Evolutionary conservation across 768 basidiomycete genomes (phyloP).

Genomic region (Boletus pseudopeckii): DNA sequence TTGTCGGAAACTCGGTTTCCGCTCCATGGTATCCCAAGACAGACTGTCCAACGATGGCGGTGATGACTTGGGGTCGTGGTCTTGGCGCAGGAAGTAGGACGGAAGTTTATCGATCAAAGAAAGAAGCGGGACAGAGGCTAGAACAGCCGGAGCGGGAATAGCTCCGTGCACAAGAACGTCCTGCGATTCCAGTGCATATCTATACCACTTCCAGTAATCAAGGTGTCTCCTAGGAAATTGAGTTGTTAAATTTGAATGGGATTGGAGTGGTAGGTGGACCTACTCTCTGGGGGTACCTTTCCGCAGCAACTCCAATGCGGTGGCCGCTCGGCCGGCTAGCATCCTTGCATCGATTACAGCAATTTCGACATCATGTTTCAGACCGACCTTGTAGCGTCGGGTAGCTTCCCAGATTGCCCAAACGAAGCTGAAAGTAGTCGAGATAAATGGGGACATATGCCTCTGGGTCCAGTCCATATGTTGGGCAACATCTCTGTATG

Average conservation of each 20-base stretch:
- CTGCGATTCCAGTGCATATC: constrained; percentile 72
- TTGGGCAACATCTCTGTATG: constrained; percentile 60
- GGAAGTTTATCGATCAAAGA: constrained; percentile 65
- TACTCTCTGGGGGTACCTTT: constrained; percentile 54
- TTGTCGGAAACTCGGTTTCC: constrained; percentile 60
- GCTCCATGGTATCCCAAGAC: constrained; percentile 55
- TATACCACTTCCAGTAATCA: constrained; percentile 75
- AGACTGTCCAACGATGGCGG: constrained; percentile 36
- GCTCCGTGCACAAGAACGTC: constrained; percentile 68
- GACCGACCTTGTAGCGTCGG: constrained; percentile 63
- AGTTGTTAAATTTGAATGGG: not conserved
- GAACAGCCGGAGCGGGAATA: constrained; percentile 62
- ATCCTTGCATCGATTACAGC: constrained; percentile 72
- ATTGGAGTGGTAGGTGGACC: constrained; percentile 22
- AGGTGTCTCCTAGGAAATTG: constrained; percentile 44
- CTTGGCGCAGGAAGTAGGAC: constrained; percentile 57
- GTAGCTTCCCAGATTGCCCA: constrained; percentile 85
- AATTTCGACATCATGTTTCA: constrained; percentile 76
- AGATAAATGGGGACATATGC: constrained; percentile 63
- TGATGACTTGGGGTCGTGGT: constrained; percentile 27
- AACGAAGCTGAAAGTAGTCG: constrained; percentile 75
- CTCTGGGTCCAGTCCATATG: constrained; percentile 82
- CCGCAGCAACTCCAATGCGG: constrained; percentile 61
- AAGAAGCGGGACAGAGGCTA: constrained; percentile 67
- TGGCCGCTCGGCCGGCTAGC: constrained; percentile 54